Base-by-base conservation (phyloP, 768 basidiomycete species). In the Clitopilus hobsonii region DNA sequence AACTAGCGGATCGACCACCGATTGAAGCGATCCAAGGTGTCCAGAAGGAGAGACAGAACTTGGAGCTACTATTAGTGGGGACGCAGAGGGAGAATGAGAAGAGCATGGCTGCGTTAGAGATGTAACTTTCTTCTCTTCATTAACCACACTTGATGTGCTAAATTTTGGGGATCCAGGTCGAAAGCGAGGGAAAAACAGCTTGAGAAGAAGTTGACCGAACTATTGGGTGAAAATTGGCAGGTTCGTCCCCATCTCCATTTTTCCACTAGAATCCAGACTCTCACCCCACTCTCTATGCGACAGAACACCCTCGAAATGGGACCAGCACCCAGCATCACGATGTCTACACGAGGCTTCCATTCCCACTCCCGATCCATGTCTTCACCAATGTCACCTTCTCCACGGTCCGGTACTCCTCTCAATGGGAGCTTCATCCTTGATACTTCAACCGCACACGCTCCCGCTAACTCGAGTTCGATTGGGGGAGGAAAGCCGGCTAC, bases 21-120 rank as follows among this genome's bases (percentile, higher is more conserved):
- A 56, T 85, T 30, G 88, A 91, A 58, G 71, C 71, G 0, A 73
- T 92, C 24, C 84, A 89, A 56, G 77, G 75, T 29, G 68, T 91
- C 27, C 76, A 87, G 67, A 85, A 82, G 62, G 91, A 92, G 60
- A 84, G 85, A 61, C 83, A 83, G 61, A 86, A 88, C 55, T 72
- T 91, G 0, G 91, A 91, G 32, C 73, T 93, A 16, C 73, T 93
- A 2, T 69, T 91, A 0, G 82, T 88, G 56, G 91, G 90, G 0
- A 92, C 91, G 0, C 89, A 91, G 59, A 74, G 89, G 50, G 91
- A 94, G 72, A 94, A 94, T 62, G 90, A 92, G 61, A 77, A 86
- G 49, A 88, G 85, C 58, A 92, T 93, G 91, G 76, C 81, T 0
- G 89, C 91, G 56, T 74, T 91, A 2, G 90, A 92, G 54, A 50